Evolutionary conservation across 345 rosid species (phyloP), one percentile per base, ranked within the genome.

Genomic region (Eucalyptus decipiens): DNA sequence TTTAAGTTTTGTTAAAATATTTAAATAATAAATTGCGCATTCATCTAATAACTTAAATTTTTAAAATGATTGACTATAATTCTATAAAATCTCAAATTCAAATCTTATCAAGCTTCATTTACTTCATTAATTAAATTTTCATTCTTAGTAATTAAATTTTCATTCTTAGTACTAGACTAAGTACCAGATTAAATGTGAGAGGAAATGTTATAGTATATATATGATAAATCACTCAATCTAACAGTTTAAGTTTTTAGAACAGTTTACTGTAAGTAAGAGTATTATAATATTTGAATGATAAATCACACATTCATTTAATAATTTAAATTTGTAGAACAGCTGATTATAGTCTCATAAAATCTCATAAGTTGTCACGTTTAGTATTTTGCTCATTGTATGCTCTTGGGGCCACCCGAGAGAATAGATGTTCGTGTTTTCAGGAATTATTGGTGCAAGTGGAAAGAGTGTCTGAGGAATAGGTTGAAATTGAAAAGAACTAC

Each of bases 21-120:
- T 8, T 52, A 52, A 52, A 52, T 52, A 21, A 52, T 52, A 52
- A 52, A 19, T 1, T 0, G 8, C 0, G 0, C 0, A 0, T 8
- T 52, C 0, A 52, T 8, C 0, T 52, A 52, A 52, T 52, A 52
- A 52, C 1, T 52, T 52, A 52, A 52, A 52, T 0, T 52, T 52
- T 52, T 19, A 19, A 51, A 48, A 51, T 0, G 0, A 0, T 51
- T 51, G 0, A 18, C 1, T 51, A 1, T 19, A 18, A 0, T 51
- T 18, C 1, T 18, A 51, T 51, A 51, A 51, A 51, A 52, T 52
- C 26, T 52, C 5, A 52, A 52, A 52, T 52, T 52, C 58, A 52
- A 52, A 21, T 52, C 24, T 21, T 52, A 52, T 21, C 11, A 4
- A 0, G 0, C 2, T 52, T 52, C 26, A 52, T 52, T 52, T 52